Percentiles rank a stretch among this genome's conserved stretches.
phyloP scores from a whole-genome alignment of 768 basidiomycete species.

The Guyanaporus albipodus region DNA sequence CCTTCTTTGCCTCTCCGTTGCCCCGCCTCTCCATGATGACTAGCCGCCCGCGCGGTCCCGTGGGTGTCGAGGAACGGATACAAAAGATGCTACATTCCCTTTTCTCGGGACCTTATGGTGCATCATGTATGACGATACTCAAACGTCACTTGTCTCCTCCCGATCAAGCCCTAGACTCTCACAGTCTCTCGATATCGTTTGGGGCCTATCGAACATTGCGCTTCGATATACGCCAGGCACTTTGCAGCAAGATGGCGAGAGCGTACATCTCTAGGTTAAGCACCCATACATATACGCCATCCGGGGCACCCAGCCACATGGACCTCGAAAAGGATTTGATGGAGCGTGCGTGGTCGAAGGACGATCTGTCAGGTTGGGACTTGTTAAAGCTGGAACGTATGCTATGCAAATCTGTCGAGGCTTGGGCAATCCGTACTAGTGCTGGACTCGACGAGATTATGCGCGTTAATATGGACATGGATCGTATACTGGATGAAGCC shows the following conservation, averaged over 20 bases:
- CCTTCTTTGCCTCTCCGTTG: slow-evolving; percentile 61
- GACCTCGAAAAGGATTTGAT: slow-evolving; percentile 60
- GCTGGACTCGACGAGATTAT: slow-evolving; percentile 26
- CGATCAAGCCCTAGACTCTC: slow-evolving; percentile 22
- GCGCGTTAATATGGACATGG: slow-evolving; percentile 40
- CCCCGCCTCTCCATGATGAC: slow-evolving; percentile 59
- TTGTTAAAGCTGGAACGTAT: slow-evolving; percentile 52
- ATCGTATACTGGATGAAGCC: slow-evolving; percentile 64
- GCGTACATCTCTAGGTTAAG: slow-evolving; percentile 58
- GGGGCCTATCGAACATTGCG: slow-evolving; percentile 63
- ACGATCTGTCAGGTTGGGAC: slow-evolving; percentile 67
- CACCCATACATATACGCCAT: slow-evolving; percentile 50
- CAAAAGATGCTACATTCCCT: slow-evolving; percentile 53
- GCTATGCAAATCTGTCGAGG: slow-evolving; percentile 50
- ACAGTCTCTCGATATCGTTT: slow-evolving; percentile 40
- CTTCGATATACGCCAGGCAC: slow-evolving; percentile 56
- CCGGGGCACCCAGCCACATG: slow-evolving; percentile 57
- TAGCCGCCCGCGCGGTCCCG: slow-evolving; percentile 31
- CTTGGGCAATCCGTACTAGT: slow-evolving; percentile 48
- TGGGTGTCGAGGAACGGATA: slow-evolving; percentile 50
- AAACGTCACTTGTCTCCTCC: slow-evolving; percentile 49
- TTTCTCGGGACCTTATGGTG: slow-evolving; percentile 61
- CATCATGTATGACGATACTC: slow-evolving; percentile 60
- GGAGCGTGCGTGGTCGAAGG: slow-evolving; percentile 71
- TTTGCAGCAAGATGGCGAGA: slow-evolving; percentile 60